Percentiles rank a stretch among this genome's conserved stretches.
phyloP scores from a whole-genome alignment of 176 grass and related monocot species.

The Zea luxurians region DNA sequence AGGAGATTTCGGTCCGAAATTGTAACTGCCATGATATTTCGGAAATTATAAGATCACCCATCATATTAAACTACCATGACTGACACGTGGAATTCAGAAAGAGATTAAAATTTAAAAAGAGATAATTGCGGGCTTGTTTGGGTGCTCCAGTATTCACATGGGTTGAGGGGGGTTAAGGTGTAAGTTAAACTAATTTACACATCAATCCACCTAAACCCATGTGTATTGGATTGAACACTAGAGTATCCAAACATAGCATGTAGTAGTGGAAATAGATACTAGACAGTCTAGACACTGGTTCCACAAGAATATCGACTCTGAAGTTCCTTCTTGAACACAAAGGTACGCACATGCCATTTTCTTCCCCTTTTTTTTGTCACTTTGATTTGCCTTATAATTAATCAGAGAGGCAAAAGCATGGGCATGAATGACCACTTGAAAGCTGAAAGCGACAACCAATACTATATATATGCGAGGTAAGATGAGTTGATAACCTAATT shows the following conservation, averaged over 20 bases:
- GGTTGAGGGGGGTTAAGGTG: no score
- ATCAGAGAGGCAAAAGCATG: slow-evolving; percentile 4
- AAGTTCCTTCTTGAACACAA: slow-evolving; percentile 36
- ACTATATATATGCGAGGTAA: neutral
- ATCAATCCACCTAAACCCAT: no score
- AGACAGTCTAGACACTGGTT: slow-evolving; percentile 1
- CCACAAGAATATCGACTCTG: slow-evolving; percentile 16
- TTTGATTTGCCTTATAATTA: slow-evolving; percentile 37
- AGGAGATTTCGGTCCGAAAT: no score
- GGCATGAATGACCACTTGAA: neutral
- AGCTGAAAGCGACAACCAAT: slow-evolving; percentile 25
- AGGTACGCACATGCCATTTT: slow-evolving; percentile 28
- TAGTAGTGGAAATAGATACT: slow-evolving; percentile 26
- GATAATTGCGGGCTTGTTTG: no score
- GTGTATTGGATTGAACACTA: no score
- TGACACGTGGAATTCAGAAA: slow-evolving; percentile 18
- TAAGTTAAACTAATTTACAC: no score
- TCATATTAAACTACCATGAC: neutral
- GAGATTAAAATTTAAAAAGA: slow-evolving; percentile 9
- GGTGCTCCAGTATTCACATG: no score
- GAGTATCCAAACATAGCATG: no score
- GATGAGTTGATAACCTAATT: neutral
- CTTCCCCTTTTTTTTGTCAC: slow-evolving; percentile 22
- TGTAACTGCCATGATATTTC: no score
- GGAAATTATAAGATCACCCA: slow-evolving; percentile 27